Evolutionary conservation across 2,329 filamentous ascomycete species (phyloP).

Genomic region (Endothia cerciana): DNA sequence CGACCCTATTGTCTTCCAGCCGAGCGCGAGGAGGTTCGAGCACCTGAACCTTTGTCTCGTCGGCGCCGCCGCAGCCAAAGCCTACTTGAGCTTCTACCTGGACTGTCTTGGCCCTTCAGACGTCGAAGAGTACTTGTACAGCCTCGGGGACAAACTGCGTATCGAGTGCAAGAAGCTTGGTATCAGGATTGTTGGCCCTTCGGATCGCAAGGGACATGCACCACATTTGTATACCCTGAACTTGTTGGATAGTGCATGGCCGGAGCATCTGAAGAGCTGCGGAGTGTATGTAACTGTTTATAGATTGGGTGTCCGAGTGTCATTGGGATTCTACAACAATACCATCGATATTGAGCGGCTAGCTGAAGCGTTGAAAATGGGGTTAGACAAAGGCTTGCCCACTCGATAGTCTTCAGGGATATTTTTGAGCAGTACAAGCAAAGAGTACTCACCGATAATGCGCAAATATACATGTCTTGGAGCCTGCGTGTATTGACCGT

Average conservation of each 20-base stretch:
- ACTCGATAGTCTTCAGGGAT: not conserved
- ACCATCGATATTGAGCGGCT: not conserved
- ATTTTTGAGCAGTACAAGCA: no score
- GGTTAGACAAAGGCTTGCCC: not conserved
- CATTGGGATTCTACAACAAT: not conserved
- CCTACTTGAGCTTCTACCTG: not conserved
- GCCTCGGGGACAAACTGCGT: slow-evolving; percentile 30
- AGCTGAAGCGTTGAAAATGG: not conserved
- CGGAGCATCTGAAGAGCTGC: not conserved
- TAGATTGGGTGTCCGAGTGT: not conserved
- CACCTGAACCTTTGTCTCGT: slow-evolving; percentile 38
- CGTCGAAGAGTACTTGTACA: not conserved
- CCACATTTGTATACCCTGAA: slow-evolving; percentile 39
- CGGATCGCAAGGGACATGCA: slow-evolving; percentile 31
- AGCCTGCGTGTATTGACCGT: no score
- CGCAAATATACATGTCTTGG: no score
- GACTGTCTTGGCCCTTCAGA: not conserved
- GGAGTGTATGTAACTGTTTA: not conserved
- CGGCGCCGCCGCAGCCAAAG: slow-evolving; percentile 31
- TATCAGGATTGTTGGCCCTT: slow-evolving; percentile 33
- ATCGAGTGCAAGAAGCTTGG: slow-evolving; percentile 31
- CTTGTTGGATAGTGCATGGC: not conserved
- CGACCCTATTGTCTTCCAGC: slow-evolving; percentile 32
- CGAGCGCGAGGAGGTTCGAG: slow-evolving; percentile 33
- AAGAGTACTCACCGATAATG: no score